These are phyloP conservation scores for Venturia nashicola DNA, from an alignment of 2,329 filamentous ascomycete genomes.

Conservation along the genomic window DNA sequence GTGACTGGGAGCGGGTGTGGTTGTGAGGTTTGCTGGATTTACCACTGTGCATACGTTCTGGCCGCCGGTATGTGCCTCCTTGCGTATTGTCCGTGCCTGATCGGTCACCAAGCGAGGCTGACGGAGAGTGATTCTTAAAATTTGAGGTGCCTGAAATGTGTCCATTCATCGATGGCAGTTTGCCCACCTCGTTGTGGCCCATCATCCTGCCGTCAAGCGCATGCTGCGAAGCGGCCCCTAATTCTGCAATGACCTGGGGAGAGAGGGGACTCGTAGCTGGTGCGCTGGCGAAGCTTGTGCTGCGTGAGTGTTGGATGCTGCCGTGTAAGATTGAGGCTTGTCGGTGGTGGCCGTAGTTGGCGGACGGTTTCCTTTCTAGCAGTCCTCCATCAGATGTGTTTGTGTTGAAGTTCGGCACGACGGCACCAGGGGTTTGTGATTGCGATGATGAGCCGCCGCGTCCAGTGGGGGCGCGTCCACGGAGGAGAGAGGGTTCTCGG, in stretches of 20 bases:
- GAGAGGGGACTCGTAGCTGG: conserved; percentile 70
- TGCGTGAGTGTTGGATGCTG: conserved; percentile 70
- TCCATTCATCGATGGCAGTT: neutral
- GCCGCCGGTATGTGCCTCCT: conserved; percentile 18
- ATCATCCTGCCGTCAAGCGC: conserved; percentile 27
- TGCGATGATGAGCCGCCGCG: conserved; percentile 26
- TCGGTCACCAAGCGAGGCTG: conserved; percentile 3
- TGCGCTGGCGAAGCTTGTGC: conserved; percentile 73
- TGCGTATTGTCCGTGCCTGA: neutral
- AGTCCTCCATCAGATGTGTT: conserved; percentile 6
- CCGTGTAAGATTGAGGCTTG: conserved; percentile 97
- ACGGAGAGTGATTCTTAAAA: conserved; percentile 8
- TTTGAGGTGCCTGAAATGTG: neutral
- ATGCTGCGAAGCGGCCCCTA: conserved; percentile 17
- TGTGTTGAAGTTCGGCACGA: conserved; percentile 21
- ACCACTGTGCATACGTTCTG: conserved; percentile 32
- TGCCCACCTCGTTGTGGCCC: conserved; percentile 19
- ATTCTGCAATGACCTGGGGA: conserved; percentile 62
- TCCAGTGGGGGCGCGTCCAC: conserved; percentile 18
- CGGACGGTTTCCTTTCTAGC: conserved; percentile 38
- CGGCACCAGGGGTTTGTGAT: conserved; percentile 28
- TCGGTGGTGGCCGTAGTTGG: conserved; percentile 74
- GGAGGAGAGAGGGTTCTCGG: conserved; percentile 31
- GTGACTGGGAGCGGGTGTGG: conserved; percentile 58
- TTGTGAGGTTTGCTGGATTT: conserved; percentile 7